A percentile compares a stretch with the other conserved stretches of the same genome.
Evolutionary conservation across 768 basidiomycete species (phyloP).

Genomic region (Suillus variegatus): DNA sequence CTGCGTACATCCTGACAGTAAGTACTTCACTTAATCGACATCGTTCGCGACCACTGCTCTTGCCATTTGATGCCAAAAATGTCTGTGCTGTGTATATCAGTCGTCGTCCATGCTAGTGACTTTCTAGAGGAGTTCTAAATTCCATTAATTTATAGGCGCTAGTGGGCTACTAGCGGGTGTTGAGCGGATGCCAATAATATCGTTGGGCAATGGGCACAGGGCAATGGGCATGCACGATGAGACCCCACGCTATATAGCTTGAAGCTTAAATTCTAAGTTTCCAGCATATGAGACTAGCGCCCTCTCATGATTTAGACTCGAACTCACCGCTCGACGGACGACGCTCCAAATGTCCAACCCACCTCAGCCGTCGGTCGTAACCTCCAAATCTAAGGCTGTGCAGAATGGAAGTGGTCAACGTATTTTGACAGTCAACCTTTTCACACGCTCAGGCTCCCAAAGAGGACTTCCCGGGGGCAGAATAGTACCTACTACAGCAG

Average conservation of each 20-base stretch:
- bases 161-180: background rate
- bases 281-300: background rate
- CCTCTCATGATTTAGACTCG: background rate
- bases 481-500: background rate
- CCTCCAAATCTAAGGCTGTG: background rate
- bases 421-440: background rate
- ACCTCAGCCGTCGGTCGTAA: too few relatives aligned
- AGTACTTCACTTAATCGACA: background rate
- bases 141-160: background rate
- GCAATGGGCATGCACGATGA: background rate
- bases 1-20: background rate
- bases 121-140: background rate
- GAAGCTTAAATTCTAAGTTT: background rate
- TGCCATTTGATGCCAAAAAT: conserved; percentile 29
- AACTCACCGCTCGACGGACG: background rate
- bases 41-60: background rate
- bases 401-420: background rate
- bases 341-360: background rate
- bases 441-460: background rate
- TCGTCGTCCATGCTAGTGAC: background rate
- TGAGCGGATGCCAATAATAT: background rate
- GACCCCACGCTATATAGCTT: background rate
- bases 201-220: background rate
- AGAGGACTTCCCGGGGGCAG: background rate
- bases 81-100: background rate